Evolutionary conservation across 805 yeast genomes (phyloP), one percentile per base, ranked within the genome.

Genomic region (Lipomyces yamadae): DNA sequence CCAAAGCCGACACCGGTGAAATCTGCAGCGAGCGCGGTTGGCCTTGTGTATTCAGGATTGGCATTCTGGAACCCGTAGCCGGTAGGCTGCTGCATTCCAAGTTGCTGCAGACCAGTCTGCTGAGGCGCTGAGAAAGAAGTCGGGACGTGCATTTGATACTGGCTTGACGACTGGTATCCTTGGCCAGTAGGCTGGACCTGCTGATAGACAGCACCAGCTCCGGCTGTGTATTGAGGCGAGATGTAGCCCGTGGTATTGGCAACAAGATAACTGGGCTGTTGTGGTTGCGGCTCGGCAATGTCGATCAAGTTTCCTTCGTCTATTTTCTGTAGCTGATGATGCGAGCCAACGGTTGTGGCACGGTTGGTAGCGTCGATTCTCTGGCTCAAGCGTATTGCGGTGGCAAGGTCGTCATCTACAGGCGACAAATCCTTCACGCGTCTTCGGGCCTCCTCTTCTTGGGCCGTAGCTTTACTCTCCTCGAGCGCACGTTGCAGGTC

Each of bases 171-270:
- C 94, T 84, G 76, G 93, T 92, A n/a, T 86, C 89, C 87, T 1
- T 95, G 87, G 71, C 85, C 86, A 0, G 98, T 94, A 76, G 90
- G 94, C 75, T 94, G 98, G 57, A 96, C 96, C 2, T 98, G 97
- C 64, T 95, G 85, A 79, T 97, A 87, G 5, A 86, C 77, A 29
- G 86, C 88, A 62, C 97, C 97, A n/a, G 89, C 48, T 42, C 24
- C 48, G 15, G 48, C 3, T 42, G 48, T 5, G 29, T 42, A 42
- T 42, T 42, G 48, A 42, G 48, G 48, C 48, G 48, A 42, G 29
- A 42, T 42, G 18, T 42, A 42, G 18, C 48, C 48, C 3, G 48
- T 42, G 48, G 8, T 42, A 45, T 34, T 30, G 48, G 6, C 32
- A 18, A 30, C 29, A 34, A 13, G 45, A 11, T 45, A 18, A 45